Evolutionary conservation across 495 filamentous ascomycete genomes (phyloP).

Genomic region (Xylaria palmicola): DNA sequence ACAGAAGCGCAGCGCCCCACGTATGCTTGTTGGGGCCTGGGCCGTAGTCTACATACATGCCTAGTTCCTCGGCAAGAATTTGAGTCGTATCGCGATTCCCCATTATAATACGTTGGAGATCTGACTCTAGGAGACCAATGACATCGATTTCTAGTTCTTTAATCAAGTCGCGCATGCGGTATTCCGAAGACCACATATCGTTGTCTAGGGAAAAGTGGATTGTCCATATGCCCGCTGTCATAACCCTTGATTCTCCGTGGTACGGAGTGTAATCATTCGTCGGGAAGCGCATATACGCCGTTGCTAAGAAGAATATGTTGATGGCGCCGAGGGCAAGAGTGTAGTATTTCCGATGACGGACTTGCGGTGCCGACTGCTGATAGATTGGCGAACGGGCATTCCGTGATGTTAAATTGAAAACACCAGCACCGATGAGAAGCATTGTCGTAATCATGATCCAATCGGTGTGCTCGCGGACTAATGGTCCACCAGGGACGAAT

Average conservation of each 20-base stretch:
- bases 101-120: conserved; percentile 99
- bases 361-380: conserved; percentile 11
- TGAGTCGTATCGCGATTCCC: conserved; percentile 97
- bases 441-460: conserved; percentile 88
- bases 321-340: conserved; percentile 54
- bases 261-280: conserved; percentile 88
- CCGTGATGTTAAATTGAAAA: conserved; percentile 67
- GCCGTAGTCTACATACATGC: conserved; percentile 98
- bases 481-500: conserved; percentile 94
- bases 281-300: conserved; percentile 93
- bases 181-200: conserved; percentile 97
- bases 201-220: conserved; percentile 98
- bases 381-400: conserved; percentile 27
- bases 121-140: conserved; percentile 87
- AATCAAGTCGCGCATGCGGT: conserved; percentile 88
- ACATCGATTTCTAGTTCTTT: conserved; percentile 94
- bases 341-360: conserved; percentile 52
- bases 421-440: conserved; percentile 79
- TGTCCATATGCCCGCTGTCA: conserved; percentile 97
- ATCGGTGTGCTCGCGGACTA: conserved; percentile 92
- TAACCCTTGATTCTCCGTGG: conserved; percentile 78
- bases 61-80: conserved; percentile 90
- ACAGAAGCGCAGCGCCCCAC: conserved; percentile 90
- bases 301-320: conserved; percentile 73
- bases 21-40: conserved; percentile 99